Evolutionary conservation across 306 rosid genomes (phyloP).

Genomic region (Vigna mungo): DNA sequence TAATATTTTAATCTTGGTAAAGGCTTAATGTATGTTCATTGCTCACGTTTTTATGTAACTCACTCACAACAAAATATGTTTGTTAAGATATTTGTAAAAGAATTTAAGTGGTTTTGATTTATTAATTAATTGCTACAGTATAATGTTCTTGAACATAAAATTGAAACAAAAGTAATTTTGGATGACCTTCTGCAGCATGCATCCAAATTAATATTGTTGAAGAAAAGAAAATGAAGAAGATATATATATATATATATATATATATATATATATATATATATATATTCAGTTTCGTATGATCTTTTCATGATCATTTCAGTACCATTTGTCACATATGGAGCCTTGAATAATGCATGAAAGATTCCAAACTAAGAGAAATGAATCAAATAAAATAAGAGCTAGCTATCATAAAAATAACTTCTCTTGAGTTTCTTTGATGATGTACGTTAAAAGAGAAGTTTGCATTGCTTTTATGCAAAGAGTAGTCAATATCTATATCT

Average conservation of each 20-base stretch:
- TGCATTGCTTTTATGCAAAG: slow-evolving; percentile 48
- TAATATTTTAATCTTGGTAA: not conserved
- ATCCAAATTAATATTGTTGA: slow-evolving; percentile 30
- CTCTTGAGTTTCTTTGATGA: slow-evolving; percentile 43
- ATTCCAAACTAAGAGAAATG: not conserved
- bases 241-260: too few relatives aligned
- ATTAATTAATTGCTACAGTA: not conserved
- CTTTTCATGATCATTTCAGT: slow-evolving; percentile 31
- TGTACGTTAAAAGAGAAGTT: slow-evolving; percentile 47
- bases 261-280: too few relatives aligned
- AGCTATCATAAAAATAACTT: slow-evolving; percentile 2
- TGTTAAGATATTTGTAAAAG: not conserved
- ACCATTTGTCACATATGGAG: not conserved
- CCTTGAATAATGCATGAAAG: slow-evolving; percentile 28
- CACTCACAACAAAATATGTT: not conserved
- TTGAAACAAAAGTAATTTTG: not conserved
- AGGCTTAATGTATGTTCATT: not conserved
- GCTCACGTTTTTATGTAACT: not conserved
- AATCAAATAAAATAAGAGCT: slow-evolving; percentile 11
- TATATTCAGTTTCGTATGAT: not conserved
- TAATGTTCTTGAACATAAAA: not conserved
- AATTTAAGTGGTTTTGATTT: not conserved
- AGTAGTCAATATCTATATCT: slow-evolving; percentile 45
- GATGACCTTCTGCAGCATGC: not conserved
- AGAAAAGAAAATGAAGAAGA: slow-evolving; percentile 8